Base-by-base conservation (phyloP, 495 filamentous ascomycete genomes). In the Hypoxylon fragiforme region DNA sequence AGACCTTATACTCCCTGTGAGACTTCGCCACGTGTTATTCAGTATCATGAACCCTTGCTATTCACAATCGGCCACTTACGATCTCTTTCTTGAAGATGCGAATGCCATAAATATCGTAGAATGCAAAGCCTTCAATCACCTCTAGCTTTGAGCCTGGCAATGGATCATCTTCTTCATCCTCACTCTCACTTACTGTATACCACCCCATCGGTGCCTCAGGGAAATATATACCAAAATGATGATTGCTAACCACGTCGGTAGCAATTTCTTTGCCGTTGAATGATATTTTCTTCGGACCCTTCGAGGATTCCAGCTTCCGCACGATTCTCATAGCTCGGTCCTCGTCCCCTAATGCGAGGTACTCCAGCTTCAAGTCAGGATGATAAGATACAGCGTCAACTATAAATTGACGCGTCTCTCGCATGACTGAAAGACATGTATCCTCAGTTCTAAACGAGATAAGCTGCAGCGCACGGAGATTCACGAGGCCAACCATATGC, bases 11-110 rank as follows among this genome's bases (percentile, higher is more conserved):
- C n/a, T 20, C 37, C 30, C 20, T 1, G 3, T 24, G 15, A 36
- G 24, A 3, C 3, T 19, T 9, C 35, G 21, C 24, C 7, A 8
- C 7, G n/a, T 21, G 37, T 22, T 26, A 3, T 39, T 28, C 8
- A n/a, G 14, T 36, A 40, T 28, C 24, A 28, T 9, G 24, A n/a
- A n/a, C n/a, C n/a, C n/a, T 6, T 21, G 3, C 28, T 5, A 24
- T 20, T 68, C 31, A 77, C 1, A 77, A 47, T 3, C 70, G 53
- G 1, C 77, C 77, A 30, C 20, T 53, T 8, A 68, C 54, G 18
- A 80, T 54, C 54, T 81, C 77, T 62, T 77, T 79, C 65, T 75
- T 68, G 19, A 79, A 81, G 38, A 81, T 80, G 43, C 69, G 65
- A 5, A 81, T 65, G 1, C 70, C 73, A 38, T 48, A 61, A n/a